A percentile compares a stretch with the other conserved stretches of the same genome.
phyloP scores from a whole-genome alignment of 208 protist species.

The Balamuthia mandrillaris region DNA sequence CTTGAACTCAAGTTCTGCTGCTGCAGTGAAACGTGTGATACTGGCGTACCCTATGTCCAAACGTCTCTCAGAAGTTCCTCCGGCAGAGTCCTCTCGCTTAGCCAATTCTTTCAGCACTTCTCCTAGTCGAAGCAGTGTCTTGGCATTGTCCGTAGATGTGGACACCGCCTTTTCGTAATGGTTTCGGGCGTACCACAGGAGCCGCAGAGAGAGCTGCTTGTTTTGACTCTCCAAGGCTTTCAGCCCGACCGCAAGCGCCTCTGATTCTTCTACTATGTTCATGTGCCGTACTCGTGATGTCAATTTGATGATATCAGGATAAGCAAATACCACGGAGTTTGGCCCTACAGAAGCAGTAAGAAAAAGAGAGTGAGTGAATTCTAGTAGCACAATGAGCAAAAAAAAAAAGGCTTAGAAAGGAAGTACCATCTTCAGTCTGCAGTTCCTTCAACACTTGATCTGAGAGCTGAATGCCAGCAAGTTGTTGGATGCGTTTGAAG shows the following conservation, averaged over 20 bases:
- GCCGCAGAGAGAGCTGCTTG: conserved; percentile 27
- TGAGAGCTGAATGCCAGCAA: conserved; percentile 27
- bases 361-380: too few species aligned
- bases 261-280: conserved; percentile 42
- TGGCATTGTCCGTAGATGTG: conserved; percentile 29
- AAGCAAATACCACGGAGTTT: conserved; percentile 44
- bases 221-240: conserved; percentile 4
- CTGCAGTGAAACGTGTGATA: too few species aligned
- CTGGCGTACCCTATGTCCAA: too few species aligned
- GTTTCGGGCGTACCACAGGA: conserved; percentile 28
- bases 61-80: too few species aligned
- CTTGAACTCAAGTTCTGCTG: background rate
- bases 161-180: conserved; percentile 34
- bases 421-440: too few species aligned
- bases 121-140: conserved; percentile 23
- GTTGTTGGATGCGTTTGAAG: conserved; percentile 17
- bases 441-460: conserved; percentile 36
- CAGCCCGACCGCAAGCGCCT: conserved; percentile 26
- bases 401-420: too few species aligned
- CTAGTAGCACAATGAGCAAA: too few species aligned
- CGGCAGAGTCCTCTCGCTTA: too few species aligned
- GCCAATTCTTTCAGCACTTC: conserved; percentile 26
- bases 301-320: conserved; percentile 41
- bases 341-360: too few species aligned
- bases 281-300: conserved; percentile 29